Evolutionary conservation across 176 grass and related monocot genomes (phyloP), one percentile per base, ranked within the genome.

Genomic region (Ananas comosus): DNA sequence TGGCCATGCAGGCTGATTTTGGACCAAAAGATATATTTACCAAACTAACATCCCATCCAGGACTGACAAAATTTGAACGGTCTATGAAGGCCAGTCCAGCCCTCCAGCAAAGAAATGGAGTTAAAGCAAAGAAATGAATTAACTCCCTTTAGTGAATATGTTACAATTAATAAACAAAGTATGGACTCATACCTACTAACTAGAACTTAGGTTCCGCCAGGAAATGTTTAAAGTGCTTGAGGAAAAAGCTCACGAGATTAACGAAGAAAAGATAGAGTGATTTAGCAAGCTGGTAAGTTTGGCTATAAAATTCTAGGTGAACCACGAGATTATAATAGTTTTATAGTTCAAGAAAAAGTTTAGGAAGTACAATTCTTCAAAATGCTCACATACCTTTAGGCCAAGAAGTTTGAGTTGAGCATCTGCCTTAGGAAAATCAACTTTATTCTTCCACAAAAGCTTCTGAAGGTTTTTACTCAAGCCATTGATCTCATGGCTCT

Each of bases 361-460:
- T 72, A 21, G 10, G 21, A 11, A 48, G 59, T 50, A 50, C 65
- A 18, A 64, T 50, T 17, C 50, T 23, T 54, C 33, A 5, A 42
- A 68, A 13, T 49, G 16, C 13, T 12, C 16, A 23, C 53, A 9
- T 89, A 96, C 88, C 92, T 89, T 89, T 51, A 96, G 86, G 65
- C 92, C 92, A 78, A 96, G 86, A 85, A 85, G 76, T 78, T 92
- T 91, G 68, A 96, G 85, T 63, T 96, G 88, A 33, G 79, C 71
- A 70, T 75, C 88, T 22, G 92, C 92, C 79, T 89, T 92, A 9
- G 88, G 86, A 79, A 96, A 96, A 68, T 79, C 82, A 76, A 91
- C 85, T 78, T 83, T 89, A 76, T 77, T 88, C 61, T 96, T 96
- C 92, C 92, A 92, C 63, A 96, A 84, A 33, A 88, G 87, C 71